Base-by-base conservation (phyloP, 805 yeast species). In the Monosporozyma unispora region DNA sequence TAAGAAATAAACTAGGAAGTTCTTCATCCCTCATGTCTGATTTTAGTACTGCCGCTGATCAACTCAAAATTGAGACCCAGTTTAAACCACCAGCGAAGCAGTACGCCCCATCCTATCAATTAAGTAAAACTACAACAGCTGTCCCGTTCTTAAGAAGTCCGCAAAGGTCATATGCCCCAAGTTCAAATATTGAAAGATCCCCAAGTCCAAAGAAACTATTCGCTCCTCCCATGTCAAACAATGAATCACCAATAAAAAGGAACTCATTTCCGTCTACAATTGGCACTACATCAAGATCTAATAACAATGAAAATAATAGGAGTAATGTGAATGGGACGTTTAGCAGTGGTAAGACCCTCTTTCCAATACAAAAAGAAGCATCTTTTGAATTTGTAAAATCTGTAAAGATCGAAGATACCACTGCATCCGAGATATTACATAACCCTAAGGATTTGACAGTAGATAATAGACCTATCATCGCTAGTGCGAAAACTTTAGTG, bases 351-450 rank as follows among this genome's bases (percentile, higher is more conserved):
- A 38, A 21, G 9, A 27, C 27, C 3, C 22, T 22, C 3, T 21
- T 21, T 12, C 42, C 27, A 21, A 11, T 31, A 3, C 18, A 21
- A 31, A 44, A 21, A 21, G 46, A 44, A 21, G 31, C 31, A 10
- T 44, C 39, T 7, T 44, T 22, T 29, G 29, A 31, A 44, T 31
- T 14, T 18, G 9, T 35, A 1, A 18, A 23, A 22, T 18, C 41
- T 7, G 27, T 35, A 18, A 42, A 47, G 28, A 25, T 45, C 10
- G 52, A 52, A 23, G 58, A 65, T 37, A 57, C 61, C 7, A 65
- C 69, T 1, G 69, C 69, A 3, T 67, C 66, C 4, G 67, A 65
- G 47, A 48, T 65, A n/a, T 47, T 65, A 21, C 68, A 65, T 51
- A 48, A 65, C 52, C 67, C 68, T 1, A 48, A 55, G 16, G 66